Evolutionary conservation across 164 flowering plant species (phyloP), one percentile per base, ranked within the genome.

Genomic region (Macadamia integrifolia): DNA sequence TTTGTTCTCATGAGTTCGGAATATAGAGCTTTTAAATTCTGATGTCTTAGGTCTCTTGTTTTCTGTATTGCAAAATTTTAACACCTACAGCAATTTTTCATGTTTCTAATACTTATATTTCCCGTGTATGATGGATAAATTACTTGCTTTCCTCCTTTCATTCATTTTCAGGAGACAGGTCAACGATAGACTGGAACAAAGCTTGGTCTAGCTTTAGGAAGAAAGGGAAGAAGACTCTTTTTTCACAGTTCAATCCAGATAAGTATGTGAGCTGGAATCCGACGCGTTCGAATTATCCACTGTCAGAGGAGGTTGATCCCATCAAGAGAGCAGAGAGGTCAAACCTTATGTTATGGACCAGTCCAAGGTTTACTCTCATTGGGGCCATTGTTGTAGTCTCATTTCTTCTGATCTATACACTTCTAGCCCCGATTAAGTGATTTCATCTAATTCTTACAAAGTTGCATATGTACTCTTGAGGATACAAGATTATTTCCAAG

Each of bases 241-340:
- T 85, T 72, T 84, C 94, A 17, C 71, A 75, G 68, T 87, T 93
- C 75, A 83, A 87, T 29, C 91, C 91, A 8, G 60, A 90, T 80
- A 93, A 93, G 81, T 91, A 91, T 44, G 98, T 91, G 62, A 93
- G 75, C 77, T 88, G 98, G 97, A 90, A 93, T 55, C 98, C 97
- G 1, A 82, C 77, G 67, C 89, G 89, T n/a, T 89, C 96, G 6
- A 74, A 91, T 57, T 93, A 79, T 68, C 98, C 98, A 7, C 68
- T 83, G 28, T 91, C 94, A 1, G 98, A 91, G 77, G 98, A 93
- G 75, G 82, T 86, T 31, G 97, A 91, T 75, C 98, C 97, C 49
- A 94, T 94, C 69, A 94, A 90, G 79, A 87, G 95, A 80, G 78
- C 89, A 46, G 97, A 93, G 84, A 86, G 86, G 50, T 81, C 91